Evolutionary conservation across 805 yeast species (phyloP), one percentile per base, ranked within the genome.

Genomic region (Clavispora santaluciae): DNA sequence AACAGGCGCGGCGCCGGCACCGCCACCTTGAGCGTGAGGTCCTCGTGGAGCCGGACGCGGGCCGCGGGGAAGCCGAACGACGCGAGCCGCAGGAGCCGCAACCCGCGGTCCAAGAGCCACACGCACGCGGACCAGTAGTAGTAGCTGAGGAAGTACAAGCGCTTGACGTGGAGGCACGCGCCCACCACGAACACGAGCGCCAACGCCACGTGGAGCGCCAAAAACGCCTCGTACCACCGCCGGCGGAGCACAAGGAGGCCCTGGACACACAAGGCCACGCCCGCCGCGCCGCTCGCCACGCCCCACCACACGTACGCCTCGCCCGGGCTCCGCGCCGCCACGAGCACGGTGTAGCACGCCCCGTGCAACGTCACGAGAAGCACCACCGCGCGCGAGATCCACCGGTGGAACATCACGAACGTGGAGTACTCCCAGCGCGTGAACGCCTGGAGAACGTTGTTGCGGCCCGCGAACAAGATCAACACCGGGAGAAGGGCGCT

Each of bases 11-110:
- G 81, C 31, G 68, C 72, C 15, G 73, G 73, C 10, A 79, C 67
- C 12, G 68, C 61, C 17, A 81, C 64, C 47, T 72, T 70, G 29
- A 79, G 62, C 1, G 79, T 63, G 35, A 79, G 71, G 35, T 66
- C 69, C 18, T 68, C 70, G 16, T 63, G 54, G 8, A 75, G 55
- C n/a, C 54, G 48, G 18, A 73, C 69, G 5, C 62, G 50, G 1
- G 82, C 84, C 11, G 64, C 56, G 18, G 79, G 75, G 18, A 73
- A 77, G 6, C 95, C 95, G 46, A 83, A 81, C 23, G 64, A 54
- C 11, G 73, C 39, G 2, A 86, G 59, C 40, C 87, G 72, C 1
- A 71, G 62, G 9, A 81, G 44, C 47, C 95, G 72, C 11, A 75
- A 53, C 0, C 78, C 44, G 41, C 90, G 66, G 55, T 51, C 55